Evolutionary conservation across 1,284 basidiomycete species (phyloP).

Genomic region (Apiotrichum montevideense): DNA sequence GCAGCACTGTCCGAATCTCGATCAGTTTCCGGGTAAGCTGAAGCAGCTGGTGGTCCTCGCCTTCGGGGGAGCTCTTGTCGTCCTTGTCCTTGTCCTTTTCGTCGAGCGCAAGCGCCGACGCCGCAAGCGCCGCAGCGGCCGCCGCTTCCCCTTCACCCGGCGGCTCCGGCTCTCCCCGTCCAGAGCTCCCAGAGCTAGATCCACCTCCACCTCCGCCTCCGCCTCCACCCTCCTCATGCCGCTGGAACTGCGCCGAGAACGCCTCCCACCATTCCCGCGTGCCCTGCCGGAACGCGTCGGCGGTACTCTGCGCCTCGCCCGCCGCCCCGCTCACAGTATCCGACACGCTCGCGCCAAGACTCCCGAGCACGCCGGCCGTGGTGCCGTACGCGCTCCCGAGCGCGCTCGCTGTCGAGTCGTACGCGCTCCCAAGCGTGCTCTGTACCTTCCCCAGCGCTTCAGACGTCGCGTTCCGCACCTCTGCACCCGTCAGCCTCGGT

Average conservation of each 20-base stretch:
- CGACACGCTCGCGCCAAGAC: slow-evolving; percentile 13
- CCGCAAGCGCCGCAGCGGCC: slow-evolving; percentile 14
- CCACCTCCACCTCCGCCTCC: slow-evolving; percentile 5
- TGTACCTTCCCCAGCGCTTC: slow-evolving; percentile 35
- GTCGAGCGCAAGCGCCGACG: slow-evolving; percentile 7
- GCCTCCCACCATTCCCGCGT: slow-evolving; percentile 40
- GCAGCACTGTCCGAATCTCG: slow-evolving; percentile 86
- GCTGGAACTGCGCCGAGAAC: slow-evolving; percentile 27
- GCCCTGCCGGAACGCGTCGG: slow-evolving; percentile 29
- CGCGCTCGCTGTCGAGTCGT: slow-evolving; percentile 29
- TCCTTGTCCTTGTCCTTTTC: slow-evolving; percentile 6
- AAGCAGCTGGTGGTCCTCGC: slow-evolving; percentile 56
- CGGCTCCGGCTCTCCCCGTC: slow-evolving; percentile 24
- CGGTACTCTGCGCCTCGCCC: slow-evolving; percentile 22
- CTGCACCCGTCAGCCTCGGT: background rate
- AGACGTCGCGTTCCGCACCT: slow-evolving; percentile 38
- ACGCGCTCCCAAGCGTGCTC: slow-evolving; percentile 35
- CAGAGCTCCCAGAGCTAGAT: no score
- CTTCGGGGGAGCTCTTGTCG: slow-evolving; percentile 1
- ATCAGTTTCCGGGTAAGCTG: slow-evolving; percentile 92
- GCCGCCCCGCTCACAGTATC: slow-evolving; percentile 17
- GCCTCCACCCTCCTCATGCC: background rate
- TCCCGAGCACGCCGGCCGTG: slow-evolving; percentile 17
- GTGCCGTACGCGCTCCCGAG: slow-evolving; percentile 26
- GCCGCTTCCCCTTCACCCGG: slow-evolving; percentile 19